Evolutionary conservation across 768 basidiomycete genomes (phyloP).

Genomic region (Cystobasidiopsis lactophilus): DNA sequence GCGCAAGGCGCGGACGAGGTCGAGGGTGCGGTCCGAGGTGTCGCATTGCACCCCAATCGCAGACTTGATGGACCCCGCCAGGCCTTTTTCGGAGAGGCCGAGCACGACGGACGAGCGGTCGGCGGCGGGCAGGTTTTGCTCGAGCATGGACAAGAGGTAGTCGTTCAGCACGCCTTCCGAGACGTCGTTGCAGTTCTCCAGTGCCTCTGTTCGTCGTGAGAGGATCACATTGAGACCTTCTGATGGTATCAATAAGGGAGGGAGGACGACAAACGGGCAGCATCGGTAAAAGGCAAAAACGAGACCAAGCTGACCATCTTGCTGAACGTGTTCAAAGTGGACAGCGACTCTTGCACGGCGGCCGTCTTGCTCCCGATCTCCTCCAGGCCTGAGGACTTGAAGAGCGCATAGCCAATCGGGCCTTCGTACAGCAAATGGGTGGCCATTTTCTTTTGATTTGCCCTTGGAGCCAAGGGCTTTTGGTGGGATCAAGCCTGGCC

Average conservation of each 20-base stretch:
- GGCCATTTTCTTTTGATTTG: background rate
- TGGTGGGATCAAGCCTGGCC: background rate
- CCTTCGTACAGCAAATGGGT: background rate
- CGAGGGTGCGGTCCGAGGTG: slow-evolving; percentile 53
- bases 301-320: slow-evolving; percentile 79
- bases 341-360: slow-evolving; percentile 63
- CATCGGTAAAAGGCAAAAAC: slow-evolving; percentile 82
- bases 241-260: background rate
- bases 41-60: slow-evolving; percentile 54
- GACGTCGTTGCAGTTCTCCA: slow-evolving; percentile 88
- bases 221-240: background rate
- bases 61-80: slow-evolving; percentile 57
- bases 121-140: slow-evolving; percentile 54
- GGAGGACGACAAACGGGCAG: slow-evolving; percentile 20
- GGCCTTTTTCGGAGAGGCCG: slow-evolving; percentile 49
- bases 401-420: slow-evolving; percentile 9
- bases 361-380: slow-evolving; percentile 60
- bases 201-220: slow-evolving; percentile 20
- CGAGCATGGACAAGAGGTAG: slow-evolving; percentile 56
- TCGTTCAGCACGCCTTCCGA: slow-evolving; percentile 73
- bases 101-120: slow-evolving; percentile 41
- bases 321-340: slow-evolving; percentile 64
- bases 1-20: slow-evolving; percentile 78
- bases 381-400: slow-evolving; percentile 48
- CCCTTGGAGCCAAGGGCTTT: background rate